Evolutionary conservation across 805 yeast species (phyloP).

Genomic region (Cyberlindnera xishuangbannaensis): DNA sequence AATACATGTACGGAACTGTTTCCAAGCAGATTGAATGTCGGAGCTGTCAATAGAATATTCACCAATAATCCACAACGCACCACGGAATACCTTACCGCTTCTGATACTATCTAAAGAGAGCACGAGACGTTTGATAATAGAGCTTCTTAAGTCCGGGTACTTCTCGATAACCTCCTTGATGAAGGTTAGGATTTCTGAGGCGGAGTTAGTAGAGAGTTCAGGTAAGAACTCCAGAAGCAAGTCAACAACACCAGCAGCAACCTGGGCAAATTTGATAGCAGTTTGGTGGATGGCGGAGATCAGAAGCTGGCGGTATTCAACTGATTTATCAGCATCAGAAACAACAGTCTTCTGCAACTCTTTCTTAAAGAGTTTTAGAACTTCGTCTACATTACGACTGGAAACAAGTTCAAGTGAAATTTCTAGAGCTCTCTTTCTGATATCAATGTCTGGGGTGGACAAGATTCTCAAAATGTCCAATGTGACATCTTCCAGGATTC

Average conservation of each 20-base stretch:
- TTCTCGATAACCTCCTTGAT: slow-evolving; percentile 92
- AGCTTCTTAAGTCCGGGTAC: slow-evolving; percentile 70
- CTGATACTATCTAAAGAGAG: slow-evolving; percentile 58
- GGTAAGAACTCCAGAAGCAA: slow-evolving; percentile 79
- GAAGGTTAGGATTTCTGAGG: slow-evolving; percentile 84
- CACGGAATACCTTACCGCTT: slow-evolving; percentile 88
- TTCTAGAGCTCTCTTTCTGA: slow-evolving; percentile 80
- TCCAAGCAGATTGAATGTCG: slow-evolving; percentile 82
- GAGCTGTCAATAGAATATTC: slow-evolving; percentile 73
- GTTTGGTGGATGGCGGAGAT: slow-evolving; percentile 84
- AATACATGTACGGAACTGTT: slow-evolving; percentile 67
- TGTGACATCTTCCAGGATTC: slow-evolving; percentile 74
- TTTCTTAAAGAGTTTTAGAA: slow-evolving; percentile 84
- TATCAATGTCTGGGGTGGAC: slow-evolving; percentile 86
- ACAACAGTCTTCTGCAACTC: slow-evolving; percentile 74
- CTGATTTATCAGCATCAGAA: slow-evolving; percentile 66
- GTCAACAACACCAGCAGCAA: slow-evolving; percentile 87
- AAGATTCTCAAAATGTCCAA: slow-evolving; percentile 83
- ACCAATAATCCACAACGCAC: slow-evolving; percentile 94
- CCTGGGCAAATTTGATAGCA: slow-evolving; percentile 84
- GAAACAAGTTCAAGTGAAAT: slow-evolving; percentile 78
- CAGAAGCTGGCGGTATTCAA: slow-evolving; percentile 83
- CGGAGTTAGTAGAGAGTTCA: slow-evolving; percentile 79
- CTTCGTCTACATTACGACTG: slow-evolving; percentile 89
- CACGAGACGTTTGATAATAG: slow-evolving; percentile 60